Conservation (phyloP, 2,329 filamentous ascomycete genomes). For the Penicillium vulpinum region DNA sequence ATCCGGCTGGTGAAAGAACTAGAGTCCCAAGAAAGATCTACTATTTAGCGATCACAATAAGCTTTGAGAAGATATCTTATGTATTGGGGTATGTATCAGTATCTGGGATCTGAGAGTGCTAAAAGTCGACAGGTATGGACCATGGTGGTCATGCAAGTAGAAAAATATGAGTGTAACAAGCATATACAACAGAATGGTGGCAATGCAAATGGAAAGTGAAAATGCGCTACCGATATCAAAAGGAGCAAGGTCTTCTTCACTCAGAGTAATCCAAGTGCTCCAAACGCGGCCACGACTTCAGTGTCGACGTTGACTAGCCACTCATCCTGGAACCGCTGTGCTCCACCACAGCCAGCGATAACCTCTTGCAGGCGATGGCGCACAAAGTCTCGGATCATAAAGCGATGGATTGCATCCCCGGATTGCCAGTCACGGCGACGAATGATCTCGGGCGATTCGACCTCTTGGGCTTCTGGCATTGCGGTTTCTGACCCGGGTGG, state of each 20-base stretch:
- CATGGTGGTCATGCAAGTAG: not conserved
- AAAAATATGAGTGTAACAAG: not conserved
- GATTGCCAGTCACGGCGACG: constrained; percentile 44
- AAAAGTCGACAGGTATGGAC: not conserved
- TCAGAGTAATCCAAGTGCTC: constrained; percentile 39
- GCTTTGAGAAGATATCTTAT: not conserved
- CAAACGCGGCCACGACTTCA: constrained; percentile 44
- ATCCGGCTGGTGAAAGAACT: too few species aligned
- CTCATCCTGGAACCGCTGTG: constrained; percentile 43
- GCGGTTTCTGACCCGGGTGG: constrained; percentile 24
- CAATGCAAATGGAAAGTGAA: not conserved
- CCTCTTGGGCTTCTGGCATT: constrained; percentile 34
- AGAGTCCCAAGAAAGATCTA: not conserved
- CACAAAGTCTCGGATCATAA: constrained; percentile 49
- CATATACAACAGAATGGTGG: not conserved
- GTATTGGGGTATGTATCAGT: constrained; percentile 26
- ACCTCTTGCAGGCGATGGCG: constrained; percentile 42
- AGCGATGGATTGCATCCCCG: constrained; percentile 44
- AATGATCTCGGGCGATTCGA: constrained; percentile 43
- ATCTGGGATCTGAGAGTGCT: constrained; percentile 2
- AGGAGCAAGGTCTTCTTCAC: not conserved
- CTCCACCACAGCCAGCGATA: constrained; percentile 43
- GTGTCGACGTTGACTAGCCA: constrained; percentile 48
- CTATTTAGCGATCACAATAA: not conserved
- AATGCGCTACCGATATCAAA: not conserved